These are phyloP conservation scores for Fraxinus nigra DNA, from an alignment of 305 asterid species.

Conservation along the genomic window DNA sequence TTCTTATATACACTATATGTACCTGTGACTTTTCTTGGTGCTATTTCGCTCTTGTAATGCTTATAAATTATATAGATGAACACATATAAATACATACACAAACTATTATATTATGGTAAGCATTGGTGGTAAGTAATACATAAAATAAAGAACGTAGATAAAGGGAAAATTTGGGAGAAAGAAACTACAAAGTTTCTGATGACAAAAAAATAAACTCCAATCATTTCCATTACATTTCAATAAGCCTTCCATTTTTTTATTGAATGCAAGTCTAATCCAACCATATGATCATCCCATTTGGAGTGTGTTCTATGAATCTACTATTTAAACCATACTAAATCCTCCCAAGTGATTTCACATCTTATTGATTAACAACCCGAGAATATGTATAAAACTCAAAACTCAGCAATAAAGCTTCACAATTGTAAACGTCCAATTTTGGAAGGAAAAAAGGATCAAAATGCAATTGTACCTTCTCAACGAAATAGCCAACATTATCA, in stretches of 20 bases:
- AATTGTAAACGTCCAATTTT: slow-evolving; percentile 6
- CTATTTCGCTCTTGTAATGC: not conserved
- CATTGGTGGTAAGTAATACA: not conserved
- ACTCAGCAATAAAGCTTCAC: slow-evolving; percentile 7
- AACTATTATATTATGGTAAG: not conserved
- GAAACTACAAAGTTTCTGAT: not conserved
- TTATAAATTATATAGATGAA: not conserved
- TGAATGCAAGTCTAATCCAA: slow-evolving; percentile 11
- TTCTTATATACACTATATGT: not conserved
- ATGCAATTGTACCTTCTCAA: slow-evolving; percentile 50
- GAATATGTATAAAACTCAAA: slow-evolving; percentile 1
- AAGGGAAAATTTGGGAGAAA: not conserved
- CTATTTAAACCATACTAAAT: not conserved
- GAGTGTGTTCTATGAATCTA: not conserved
- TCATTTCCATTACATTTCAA: not conserved
- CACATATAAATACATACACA: not conserved
- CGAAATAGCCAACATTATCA: slow-evolving; percentile 50
- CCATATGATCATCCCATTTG: not conserved
- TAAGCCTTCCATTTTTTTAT: not conserved
- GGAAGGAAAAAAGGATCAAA: slow-evolving; percentile 17
- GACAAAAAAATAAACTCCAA: not conserved
- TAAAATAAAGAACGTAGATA: not conserved
- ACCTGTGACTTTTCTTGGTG: not conserved
- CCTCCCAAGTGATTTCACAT: not conserved
- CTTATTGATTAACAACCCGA: not conserved